phyloP scores from a whole-genome alignment of 768 basidiomycete genomes.

The Termitomyces sp. region DNA sequence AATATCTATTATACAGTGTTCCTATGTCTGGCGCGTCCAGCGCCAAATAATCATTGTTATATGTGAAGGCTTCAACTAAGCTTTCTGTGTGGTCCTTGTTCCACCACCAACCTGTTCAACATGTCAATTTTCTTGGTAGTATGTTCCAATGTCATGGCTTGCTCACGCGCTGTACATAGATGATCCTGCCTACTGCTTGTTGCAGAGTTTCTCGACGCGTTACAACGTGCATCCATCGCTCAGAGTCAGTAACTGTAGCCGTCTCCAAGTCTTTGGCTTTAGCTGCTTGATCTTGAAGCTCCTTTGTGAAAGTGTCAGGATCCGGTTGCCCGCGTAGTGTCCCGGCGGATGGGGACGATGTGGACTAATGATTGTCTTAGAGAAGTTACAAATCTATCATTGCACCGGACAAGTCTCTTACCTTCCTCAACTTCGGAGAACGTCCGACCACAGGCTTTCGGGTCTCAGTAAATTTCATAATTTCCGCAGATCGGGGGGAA shows the following conservation, averaged over 20 bases:
- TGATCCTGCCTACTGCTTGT: constrained; percentile 21
- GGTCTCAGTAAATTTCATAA: neutral
- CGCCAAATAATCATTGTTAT: neutral
- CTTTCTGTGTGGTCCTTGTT: neutral
- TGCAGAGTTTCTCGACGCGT: constrained; percentile 21
- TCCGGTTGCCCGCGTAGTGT: neutral
- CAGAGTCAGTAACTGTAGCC: constrained; percentile 4
- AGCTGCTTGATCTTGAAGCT: constrained; percentile 9
- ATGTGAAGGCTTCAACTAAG: neutral
- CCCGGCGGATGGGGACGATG: constrained; percentile 18
- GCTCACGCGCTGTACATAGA: constrained; percentile 18
- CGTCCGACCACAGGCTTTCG: neutral
- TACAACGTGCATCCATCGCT: constrained; percentile 26
- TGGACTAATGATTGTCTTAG: constrained; percentile 14
- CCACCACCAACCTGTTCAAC: neutral
- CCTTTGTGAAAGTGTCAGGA: constrained; percentile 4
- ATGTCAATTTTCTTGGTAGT: neutral
- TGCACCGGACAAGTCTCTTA: constrained; percentile 6
- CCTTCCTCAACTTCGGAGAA: constrained; percentile 19
- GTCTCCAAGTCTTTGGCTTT: constrained; percentile 8
- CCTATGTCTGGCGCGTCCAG: neutral
- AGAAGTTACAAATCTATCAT: neutral
- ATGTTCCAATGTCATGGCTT: neutral
- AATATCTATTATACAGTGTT: neutral
- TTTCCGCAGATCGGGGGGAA: neutral